These are phyloP conservation scores for Nemania sp. DNA, from an alignment of 2,329 filamentous ascomycete species.

Conservation along the genomic window DNA sequence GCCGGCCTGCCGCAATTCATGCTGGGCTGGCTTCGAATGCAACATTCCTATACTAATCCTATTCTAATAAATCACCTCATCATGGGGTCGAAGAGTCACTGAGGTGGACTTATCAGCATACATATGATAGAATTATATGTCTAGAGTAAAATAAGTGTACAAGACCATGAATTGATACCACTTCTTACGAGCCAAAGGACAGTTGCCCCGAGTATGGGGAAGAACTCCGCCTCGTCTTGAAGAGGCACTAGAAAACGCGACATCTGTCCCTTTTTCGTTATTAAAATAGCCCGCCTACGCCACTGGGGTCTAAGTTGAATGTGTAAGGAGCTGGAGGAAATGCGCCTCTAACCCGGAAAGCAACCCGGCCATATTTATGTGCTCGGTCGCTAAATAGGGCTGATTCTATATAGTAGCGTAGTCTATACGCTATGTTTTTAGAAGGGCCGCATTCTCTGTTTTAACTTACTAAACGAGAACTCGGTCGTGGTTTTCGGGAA, in stretches of 20 bases:
- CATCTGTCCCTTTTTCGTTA: neutral
- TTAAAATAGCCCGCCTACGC: neutral
- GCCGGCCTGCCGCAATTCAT: neutral
- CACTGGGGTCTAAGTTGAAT: constrained; percentile 3
- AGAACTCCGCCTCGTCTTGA: neutral
- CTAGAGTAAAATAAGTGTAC: too few relatives aligned
- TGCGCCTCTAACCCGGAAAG: neutral
- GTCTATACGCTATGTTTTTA: too few relatives aligned
- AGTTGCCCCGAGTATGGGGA: neutral
- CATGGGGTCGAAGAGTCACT: too few relatives aligned
- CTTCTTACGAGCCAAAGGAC: neutral
- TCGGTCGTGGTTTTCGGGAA: too few relatives aligned
- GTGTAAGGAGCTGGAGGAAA: neutral
- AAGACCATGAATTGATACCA: too few relatives aligned
- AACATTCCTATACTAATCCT: neutral
- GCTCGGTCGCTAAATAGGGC: too few relatives aligned
- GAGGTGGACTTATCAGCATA: too few relatives aligned
- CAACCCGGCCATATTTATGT: neutral
- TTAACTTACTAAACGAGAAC: too few relatives aligned
- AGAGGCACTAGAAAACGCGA: constrained; percentile 5
- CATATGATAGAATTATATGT: too few relatives aligned
- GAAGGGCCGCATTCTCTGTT: too few relatives aligned
- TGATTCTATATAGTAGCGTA: too few relatives aligned
- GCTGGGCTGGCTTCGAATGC: neutral
- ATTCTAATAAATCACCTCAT: neutral